Base-by-base conservation (phyloP, 1,284 basidiomycete species). In the Ceratobasidium sp. region DNA sequence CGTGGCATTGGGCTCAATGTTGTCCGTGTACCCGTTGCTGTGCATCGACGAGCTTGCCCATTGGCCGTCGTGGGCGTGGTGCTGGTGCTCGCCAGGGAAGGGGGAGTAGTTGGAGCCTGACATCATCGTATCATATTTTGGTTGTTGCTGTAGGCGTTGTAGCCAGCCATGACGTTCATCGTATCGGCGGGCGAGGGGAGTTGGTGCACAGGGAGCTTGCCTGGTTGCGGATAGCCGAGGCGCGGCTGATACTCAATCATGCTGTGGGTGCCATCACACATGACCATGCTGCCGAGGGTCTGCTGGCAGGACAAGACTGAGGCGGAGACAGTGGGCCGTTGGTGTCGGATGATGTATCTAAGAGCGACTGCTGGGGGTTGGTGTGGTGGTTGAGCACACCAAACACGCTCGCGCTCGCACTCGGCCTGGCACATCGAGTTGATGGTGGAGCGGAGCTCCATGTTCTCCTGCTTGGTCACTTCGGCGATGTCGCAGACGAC, bases 401-500 rank as follows among this genome's bases (percentile, higher is more conserved):
- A 74, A 44, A 71, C 65, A 69, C 60, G 70, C 67, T 77, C 69
- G 62, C 69, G 76, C 41, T 79, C 68, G 54, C 78, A 67, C 52
- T 77, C 65, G 23, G 65, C 62, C 62, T 76, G 74, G 66, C 65
- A 67, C 62, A 60, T 57, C 57, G 65, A 71, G 74, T 52, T 76
- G 69, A 66, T 78, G 55, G 60, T 73, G 73, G 66, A 70, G 57
- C 60, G 78, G 71, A 94, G 86, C 75, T 89, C 90, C 75, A 83
- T 83, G 81, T 91, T 92, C 81, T 94, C 90, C 81, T 90, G 89
- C 70, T 88, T 88, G 79, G 92, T 86, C 54, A 91, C 90, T 14
- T 85, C 83, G 62, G 87, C 85, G 81, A 93, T 90, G 77, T 86
- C 84, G 77, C 94, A 85, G 79, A 95, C 93, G 74, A 95, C 93